Base-by-base conservation (phyloP, 106 monocot genomes). In the Allium fistulosum region DNA sequence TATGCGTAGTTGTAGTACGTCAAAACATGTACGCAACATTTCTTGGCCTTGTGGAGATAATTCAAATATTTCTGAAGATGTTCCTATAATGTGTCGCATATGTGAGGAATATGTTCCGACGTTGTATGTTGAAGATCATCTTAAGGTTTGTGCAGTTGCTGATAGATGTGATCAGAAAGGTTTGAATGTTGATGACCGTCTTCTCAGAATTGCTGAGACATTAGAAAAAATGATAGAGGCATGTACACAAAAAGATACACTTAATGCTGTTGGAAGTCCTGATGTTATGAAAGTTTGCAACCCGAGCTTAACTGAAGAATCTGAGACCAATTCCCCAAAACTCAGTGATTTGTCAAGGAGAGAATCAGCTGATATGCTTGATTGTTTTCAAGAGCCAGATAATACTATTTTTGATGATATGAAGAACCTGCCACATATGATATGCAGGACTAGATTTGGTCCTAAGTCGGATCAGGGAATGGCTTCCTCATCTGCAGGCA, bases 1-100 rank as follows among this genome's bases (percentile, higher is more conserved):
- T 71, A 58, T 67, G 56, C 85, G 79, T 59, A 57, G 77, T 10
- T 66, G 82, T 49, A 63, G 45, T 81, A 63, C 81, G 67, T 69
- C 89, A 55, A 99, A 90, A 68, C 89, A 92, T 74, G 87, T 77
- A 56, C 92, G 80, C 70, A 86, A 87, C 59, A 59, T 73, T 69
- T 99, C 93, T 63, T 93, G 99, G 92, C 92, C 92, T 53, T 64
- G 90, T 61, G 92, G 99, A 93, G 99, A 99, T 75, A 92, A 92
- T 47, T 89, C 79, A 52, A 80, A 63, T 72, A 69, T 80, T 66
- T 79, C 82, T 71, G 93, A 93, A 65, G 90, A 93, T 8, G 75
- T 78, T 46, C 81, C 92, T 73, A 99, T 99, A 65, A 99, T 93
- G 87, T 99, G 99, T 69, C 93, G 99, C 59, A 99, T 99, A 68